These are phyloP conservation scores for Sporothrix pallida DNA, from an alignment of 2,329 filamentous ascomycete species.

Conservation along the genomic window DNA sequence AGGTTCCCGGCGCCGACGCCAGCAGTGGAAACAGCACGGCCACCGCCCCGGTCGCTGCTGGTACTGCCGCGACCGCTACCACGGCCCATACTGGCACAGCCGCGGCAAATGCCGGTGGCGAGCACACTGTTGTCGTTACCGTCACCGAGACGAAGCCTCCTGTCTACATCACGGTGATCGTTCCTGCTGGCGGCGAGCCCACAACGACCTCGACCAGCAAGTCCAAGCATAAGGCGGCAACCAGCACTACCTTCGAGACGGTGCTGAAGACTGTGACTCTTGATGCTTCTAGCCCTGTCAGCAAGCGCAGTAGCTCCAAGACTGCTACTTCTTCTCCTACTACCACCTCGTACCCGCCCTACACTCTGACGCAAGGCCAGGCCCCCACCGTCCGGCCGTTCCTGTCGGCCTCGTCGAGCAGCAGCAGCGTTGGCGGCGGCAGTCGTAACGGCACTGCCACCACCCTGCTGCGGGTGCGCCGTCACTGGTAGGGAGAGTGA, in stretches of 20 bases:
- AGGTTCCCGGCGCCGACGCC: slow-evolving; percentile 41
- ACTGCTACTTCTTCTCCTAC: background rate
- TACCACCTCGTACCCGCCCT: background rate
- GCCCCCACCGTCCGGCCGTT: background rate
- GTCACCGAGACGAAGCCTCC: slow-evolving; percentile 46
- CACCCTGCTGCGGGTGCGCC: slow-evolving; percentile 15
- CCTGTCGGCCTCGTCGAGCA: background rate
- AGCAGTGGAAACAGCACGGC: slow-evolving; percentile 27
- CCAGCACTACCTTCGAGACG: background rate
- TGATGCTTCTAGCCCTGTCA: background rate
- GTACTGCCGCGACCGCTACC: slow-evolving; percentile 1
- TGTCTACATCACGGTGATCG: slow-evolving; percentile 34
- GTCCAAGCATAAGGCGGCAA: background rate
- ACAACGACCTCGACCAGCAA: background rate
- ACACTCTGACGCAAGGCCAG: slow-evolving; percentile 1
- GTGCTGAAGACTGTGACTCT: background rate
- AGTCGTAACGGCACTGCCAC: slow-evolving; percentile 13
- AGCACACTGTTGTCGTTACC: slow-evolving; percentile 48
- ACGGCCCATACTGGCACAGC: slow-evolving; percentile 6
- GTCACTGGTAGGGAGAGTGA: background rate
- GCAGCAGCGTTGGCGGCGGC: background rate
- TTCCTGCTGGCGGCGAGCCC: background rate
- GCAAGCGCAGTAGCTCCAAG: background rate
- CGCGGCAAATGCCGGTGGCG: slow-evolving; percentile 40
- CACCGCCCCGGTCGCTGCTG: slow-evolving; percentile 34